Percentiles rank a stretch among this genome's conserved stretches.
phyloP scores from a whole-genome alignment of 768 basidiomycete species.

The Tricholoma flavovirens region DNA sequence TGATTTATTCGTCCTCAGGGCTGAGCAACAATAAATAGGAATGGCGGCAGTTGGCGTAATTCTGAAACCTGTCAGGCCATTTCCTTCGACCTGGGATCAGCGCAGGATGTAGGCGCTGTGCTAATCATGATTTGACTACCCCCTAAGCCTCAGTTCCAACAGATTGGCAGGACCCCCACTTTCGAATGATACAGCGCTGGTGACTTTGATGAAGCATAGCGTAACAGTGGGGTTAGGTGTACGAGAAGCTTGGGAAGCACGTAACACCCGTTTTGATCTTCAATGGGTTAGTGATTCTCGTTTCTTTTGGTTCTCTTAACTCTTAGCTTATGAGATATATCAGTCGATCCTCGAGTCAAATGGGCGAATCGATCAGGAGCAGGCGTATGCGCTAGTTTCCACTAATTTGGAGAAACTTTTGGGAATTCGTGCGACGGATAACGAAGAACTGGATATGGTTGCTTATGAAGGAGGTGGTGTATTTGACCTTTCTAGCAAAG shows the following conservation, averaged over 20 bases:
- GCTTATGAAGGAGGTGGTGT: slow-evolving; percentile 54
- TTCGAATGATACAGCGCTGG: slow-evolving; percentile 54
- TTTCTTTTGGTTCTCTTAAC: not conserved
- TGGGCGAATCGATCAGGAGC: slow-evolving; percentile 32
- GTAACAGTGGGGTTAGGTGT: slow-evolving; percentile 78
- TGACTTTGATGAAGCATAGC: slow-evolving; percentile 58
- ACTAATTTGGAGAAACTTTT: slow-evolving; percentile 37
- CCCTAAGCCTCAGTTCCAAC: slow-evolving; percentile 5
- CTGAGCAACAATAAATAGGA: slow-evolving; percentile 30
- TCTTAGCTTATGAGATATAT: not conserved
- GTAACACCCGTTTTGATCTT: slow-evolving; percentile 70
- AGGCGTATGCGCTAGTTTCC: slow-evolving; percentile 40
- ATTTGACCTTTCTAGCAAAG: slow-evolving; percentile 50
- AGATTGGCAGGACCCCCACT: slow-evolving; percentile 75
- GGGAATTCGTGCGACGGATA: slow-evolving; percentile 34
- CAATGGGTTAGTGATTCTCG: slow-evolving; percentile 52
- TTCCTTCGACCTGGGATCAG: slow-evolving; percentile 70
- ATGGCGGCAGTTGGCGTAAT: slow-evolving; percentile 45
- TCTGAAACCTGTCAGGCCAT: slow-evolving; percentile 53
- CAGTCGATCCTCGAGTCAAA: slow-evolving; percentile 45
- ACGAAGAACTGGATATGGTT: slow-evolving; percentile 51
- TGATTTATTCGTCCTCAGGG: not conserved
- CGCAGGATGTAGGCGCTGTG: slow-evolving; percentile 51
- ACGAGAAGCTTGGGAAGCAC: slow-evolving; percentile 63
- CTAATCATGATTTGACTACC: not conserved